Conservation (phyloP, 140 eudicot genomes). For the Senecio squalidus region DNA sequence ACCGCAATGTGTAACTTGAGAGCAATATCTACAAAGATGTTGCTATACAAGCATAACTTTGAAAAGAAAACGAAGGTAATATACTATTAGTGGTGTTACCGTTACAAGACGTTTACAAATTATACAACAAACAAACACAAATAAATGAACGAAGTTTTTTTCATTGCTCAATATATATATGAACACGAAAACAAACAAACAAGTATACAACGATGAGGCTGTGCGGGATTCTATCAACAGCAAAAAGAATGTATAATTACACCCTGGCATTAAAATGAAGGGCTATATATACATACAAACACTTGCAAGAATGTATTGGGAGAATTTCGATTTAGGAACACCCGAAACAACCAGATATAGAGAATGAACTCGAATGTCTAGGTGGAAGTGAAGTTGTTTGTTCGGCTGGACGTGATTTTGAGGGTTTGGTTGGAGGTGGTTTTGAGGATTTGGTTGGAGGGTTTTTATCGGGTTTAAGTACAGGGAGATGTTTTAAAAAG, state of each 20-base stretch:
- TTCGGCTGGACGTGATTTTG: conserved; percentile 5
- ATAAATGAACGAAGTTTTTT: not conserved
- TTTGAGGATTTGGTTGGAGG: conserved; percentile 28
- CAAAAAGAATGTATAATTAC: not conserved
- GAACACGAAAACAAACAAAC: not conserved
- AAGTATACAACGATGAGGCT: not conserved
- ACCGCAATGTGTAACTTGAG: no score
- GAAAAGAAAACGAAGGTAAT: not conserved
- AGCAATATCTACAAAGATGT: no score
- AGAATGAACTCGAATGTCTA: conserved; percentile 39
- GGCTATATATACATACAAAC: conserved; percentile 4
- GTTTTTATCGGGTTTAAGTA: conserved; percentile 29
- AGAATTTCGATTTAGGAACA: conserved; percentile 44
- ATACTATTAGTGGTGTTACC: not conserved
- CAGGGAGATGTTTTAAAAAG: conserved; percentile 83
- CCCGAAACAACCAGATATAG: conserved; percentile 68
- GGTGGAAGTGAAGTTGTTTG: not conserved
- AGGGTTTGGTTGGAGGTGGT: conserved; percentile 14
- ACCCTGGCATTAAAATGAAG: not conserved
- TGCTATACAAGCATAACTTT: no score
- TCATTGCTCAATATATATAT: no score
- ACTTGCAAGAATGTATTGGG: not conserved
- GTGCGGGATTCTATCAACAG: not conserved
- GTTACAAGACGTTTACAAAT: not conserved
- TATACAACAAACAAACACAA: not conserved